phyloP scores from a whole-genome alignment of 208 protist species.

The Acanthamoeba divionensis region DNA sequence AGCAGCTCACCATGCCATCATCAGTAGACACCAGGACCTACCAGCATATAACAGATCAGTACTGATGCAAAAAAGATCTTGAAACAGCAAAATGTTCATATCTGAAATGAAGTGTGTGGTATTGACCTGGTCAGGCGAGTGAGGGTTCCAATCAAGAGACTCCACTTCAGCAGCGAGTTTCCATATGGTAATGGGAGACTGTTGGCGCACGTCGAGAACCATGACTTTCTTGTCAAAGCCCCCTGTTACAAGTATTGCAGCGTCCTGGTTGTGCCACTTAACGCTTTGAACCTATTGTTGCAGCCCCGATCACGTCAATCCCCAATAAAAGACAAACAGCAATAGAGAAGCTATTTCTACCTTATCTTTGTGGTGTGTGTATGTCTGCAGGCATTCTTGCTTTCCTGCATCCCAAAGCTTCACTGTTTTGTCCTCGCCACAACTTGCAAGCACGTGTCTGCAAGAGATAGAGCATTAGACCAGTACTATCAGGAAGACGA shows the following conservation, averaged over 20 bases:
- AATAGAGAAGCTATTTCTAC: slow-evolving; percentile 42
- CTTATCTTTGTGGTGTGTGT: slow-evolving; percentile 87
- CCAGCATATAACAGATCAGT: neutral
- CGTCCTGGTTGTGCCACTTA: neutral
- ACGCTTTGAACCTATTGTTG: neutral
- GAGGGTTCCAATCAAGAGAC: neutral
- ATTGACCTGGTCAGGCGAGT: neutral
- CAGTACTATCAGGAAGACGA: neutral
- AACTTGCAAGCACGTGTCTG: slow-evolving; percentile 89
- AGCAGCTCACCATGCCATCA: neutral
- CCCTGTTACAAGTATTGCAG: neutral
- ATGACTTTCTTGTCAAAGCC: neutral
- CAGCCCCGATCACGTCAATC: neutral
- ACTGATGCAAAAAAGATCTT: neutral
- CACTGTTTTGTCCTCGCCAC: slow-evolving; percentile 92
- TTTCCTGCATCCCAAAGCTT: slow-evolving; percentile 94
- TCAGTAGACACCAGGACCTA: neutral
- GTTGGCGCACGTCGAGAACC: neutral
- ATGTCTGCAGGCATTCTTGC: slow-evolving; percentile 86
- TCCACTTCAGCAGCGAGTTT: neutral
- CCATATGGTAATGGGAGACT: neutral
- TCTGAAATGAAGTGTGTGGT: neutral
- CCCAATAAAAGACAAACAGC: neutral
- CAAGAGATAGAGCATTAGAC: neutral
- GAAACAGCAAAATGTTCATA: neutral